These are phyloP conservation scores for Omphalotus guepiniiformis DNA, from an alignment of 768 basidiomycete genomes.

Conservation along the genomic window DNA sequence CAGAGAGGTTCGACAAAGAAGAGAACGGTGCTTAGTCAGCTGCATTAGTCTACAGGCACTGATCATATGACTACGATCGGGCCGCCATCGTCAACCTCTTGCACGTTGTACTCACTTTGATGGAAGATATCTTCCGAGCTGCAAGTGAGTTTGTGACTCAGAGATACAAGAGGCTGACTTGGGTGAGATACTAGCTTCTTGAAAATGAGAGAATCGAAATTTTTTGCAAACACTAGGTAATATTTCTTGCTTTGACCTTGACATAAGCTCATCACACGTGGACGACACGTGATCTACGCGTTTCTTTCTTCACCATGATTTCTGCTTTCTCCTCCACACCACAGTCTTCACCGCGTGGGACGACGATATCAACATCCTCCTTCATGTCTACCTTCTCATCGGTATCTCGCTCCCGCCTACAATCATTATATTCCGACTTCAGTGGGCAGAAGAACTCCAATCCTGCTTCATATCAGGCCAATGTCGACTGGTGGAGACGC, in stretches of 20 bases:
- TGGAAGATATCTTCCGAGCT: background rate
- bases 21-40: slow-evolving; percentile 2
- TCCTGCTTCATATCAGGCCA: slow-evolving; percentile 74
- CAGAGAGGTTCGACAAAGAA: too few relatives aligned
- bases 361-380: slow-evolving; percentile 7
- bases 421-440: slow-evolving; percentile 86
- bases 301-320: background rate
- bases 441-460: slow-evolving; percentile 81
- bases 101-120: background rate
- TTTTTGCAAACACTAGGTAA: too few relatives aligned
- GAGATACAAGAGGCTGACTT: too few relatives aligned
- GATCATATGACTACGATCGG: too few relatives aligned
- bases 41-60: too few relatives aligned
- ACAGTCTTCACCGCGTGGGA: background rate
- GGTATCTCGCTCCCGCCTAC: slow-evolving; percentile 52
- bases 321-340: slow-evolving; percentile 1
- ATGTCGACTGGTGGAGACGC: slow-evolving; percentile 84
- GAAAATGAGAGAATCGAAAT: too few relatives aligned
- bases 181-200: too few relatives aligned
- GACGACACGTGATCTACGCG: too few relatives aligned
- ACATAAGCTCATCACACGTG: too few relatives aligned
- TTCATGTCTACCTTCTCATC: slow-evolving; percentile 43
- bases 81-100: too few relatives aligned
- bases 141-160: background rate
- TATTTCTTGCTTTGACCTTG: too few relatives aligned